Evolutionary conservation across 768 basidiomycete species (phyloP).

Genomic region (Mycena galopus): DNA sequence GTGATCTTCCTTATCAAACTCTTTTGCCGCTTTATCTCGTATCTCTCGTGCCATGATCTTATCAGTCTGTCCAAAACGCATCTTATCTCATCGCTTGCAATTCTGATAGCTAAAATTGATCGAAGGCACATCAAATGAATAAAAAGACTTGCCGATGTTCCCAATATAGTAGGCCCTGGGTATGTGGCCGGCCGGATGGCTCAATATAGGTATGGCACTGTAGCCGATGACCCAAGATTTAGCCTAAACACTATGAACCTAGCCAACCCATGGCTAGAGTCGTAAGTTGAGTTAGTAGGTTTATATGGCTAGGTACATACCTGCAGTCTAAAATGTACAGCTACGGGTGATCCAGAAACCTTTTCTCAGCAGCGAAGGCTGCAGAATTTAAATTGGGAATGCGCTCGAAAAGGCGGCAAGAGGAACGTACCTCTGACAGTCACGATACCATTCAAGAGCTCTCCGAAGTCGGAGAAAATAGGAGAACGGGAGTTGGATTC

Average conservation of each 20-base stretch:
- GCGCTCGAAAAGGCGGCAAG: background rate
- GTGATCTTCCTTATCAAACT: background rate
- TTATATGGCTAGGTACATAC: too few species aligned
- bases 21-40: background rate
- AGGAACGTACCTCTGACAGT: slow-evolving; percentile 67
- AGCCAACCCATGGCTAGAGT: too few species aligned
- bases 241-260: too few species aligned
- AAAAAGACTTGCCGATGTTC: too few species aligned
- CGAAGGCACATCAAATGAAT: too few species aligned
- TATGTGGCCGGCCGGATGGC: too few species aligned
- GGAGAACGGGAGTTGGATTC: slow-evolving; percentile 91
- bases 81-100: background rate
- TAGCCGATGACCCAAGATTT: too few species aligned
- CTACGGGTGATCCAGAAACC: slow-evolving; percentile 89
- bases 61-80: background rate
- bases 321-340: background rate
- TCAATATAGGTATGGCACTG: too few species aligned
- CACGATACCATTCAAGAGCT: slow-evolving; percentile 88
- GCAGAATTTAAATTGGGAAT: background rate
- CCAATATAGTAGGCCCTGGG: too few species aligned
- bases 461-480: slow-evolving; percentile 86
- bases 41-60: background rate
- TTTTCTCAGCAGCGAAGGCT: slow-evolving; percentile 83
- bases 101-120: too few species aligned
- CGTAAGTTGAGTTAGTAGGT: too few species aligned